Evolutionary conservation across 208 protist genomes (phyloP).

Genomic region (Trypanosoma caninum): DNA sequence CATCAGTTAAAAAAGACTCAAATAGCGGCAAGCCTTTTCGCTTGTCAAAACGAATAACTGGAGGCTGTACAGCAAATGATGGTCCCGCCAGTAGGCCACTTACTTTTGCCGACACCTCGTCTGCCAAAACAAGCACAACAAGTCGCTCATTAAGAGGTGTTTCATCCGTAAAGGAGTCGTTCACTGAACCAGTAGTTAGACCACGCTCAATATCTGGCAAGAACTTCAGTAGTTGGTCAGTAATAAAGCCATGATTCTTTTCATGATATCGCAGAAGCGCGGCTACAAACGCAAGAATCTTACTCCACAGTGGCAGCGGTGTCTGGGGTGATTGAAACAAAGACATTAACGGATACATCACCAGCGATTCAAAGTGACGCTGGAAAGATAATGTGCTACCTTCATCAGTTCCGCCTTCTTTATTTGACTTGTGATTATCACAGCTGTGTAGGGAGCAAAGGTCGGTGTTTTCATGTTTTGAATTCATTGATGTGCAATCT

Average conservation of each 20-base stretch:
- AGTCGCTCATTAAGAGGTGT: constrained; percentile 15
- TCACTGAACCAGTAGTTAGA: not conserved
- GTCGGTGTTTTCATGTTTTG: constrained; percentile 3
- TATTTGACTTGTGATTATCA: not conserved
- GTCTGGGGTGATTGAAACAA: constrained; percentile 17
- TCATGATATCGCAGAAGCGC: constrained; percentile 23
- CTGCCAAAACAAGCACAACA: constrained; percentile 12
- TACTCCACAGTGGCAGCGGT: constrained; percentile 21
- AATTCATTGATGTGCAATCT: not conserved
- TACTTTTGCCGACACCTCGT: constrained; percentile 20
- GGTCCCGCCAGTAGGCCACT: not conserved
- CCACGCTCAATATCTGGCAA: constrained; percentile 17
- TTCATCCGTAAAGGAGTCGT: constrained; percentile 9
- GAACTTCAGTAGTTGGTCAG: constrained; percentile 20
- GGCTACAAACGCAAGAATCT: constrained; percentile 22
- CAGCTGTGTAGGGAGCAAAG: constrained; percentile 19
- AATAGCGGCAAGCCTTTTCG: not conserved
- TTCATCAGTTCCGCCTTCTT: too few species aligned
- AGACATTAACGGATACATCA: constrained; percentile 19
- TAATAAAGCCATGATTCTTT: constrained; percentile 18
- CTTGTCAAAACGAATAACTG: not conserved
- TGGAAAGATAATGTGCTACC: constrained; percentile 17
- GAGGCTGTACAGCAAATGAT: not conserved
- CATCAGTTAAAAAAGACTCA: constrained; percentile 4
- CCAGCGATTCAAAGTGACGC: constrained; percentile 17